Base-by-base conservation (phyloP, 2,329 filamentous ascomycete genomes). In the Diaporthe citrichinensis region DNA sequence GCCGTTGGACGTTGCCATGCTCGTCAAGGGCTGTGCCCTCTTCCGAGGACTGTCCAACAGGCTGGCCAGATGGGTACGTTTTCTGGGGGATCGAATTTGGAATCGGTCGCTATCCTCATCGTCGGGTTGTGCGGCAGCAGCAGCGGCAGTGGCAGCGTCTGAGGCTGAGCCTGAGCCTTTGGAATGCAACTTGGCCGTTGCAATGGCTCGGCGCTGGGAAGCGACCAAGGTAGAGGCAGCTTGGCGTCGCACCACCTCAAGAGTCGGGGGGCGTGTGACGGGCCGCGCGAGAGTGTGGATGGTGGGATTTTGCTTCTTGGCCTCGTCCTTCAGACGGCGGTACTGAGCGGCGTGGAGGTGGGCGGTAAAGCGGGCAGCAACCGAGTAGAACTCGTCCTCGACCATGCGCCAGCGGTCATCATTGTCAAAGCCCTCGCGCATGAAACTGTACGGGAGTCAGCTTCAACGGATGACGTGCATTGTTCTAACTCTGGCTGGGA, bases 371-470 rank as follows among this genome's bases (percentile, higher is more conserved):
- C 87, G 85, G 71, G 91, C 90, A 0, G 94, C 94, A 0, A 92
- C 90, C 23, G 89, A 85, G 28, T 93, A 84, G 77, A 97, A 91
- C 78, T 96, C 94, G 79, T 97, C 94, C 82, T 96, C 94, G 0
- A 97, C 94, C 93, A 96, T 96, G 79, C 94, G 92, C 83, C 91
- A 96, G 73, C 85, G 85, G 81, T 96, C 94, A 81, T 97, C 94
- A n/a, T 88, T 83, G 5, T 89, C 86, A n/a, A 89, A 82, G 3
- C 92, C 92, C 62, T 91, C 87, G 3, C 87, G 85, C 93, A 96
- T 95, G 81, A 88, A 88, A 41, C 90, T 92, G 72, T 57, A 31
- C 34, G 53, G 44, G 53, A 44, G 25, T 55, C 31, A 62, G 41
- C 17, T 10, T 58, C 2, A 71, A 71, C 46, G 34, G 49, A 46